A percentile compares a stretch with the other conserved stretches of the same genome.
Conservation (phyloP, 108 stramenopile genomes). For the Mediolabrus comicus region DNA sequence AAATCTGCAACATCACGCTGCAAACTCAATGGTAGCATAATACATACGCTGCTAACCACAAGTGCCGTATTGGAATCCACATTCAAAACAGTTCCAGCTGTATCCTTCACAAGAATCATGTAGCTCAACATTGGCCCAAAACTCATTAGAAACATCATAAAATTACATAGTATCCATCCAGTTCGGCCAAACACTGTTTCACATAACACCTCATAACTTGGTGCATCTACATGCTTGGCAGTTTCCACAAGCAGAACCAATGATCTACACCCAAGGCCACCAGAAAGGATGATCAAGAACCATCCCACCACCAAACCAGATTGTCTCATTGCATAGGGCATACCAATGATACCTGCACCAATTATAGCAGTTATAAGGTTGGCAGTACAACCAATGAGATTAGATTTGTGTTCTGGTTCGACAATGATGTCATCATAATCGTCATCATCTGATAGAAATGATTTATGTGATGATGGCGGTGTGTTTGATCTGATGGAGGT, state of each 20-base stretch:
- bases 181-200: constrained; percentile 71
- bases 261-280: constrained; percentile 69
- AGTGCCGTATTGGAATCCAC: constrained; percentile 48
- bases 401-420: constrained; percentile 67
- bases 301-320: constrained; percentile 69
- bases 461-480: neutral
- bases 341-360: constrained; percentile 82
- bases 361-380: constrained; percentile 87
- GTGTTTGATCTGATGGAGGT: neutral
- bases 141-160: constrained; percentile 78
- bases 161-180: constrained; percentile 65
- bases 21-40: constrained; percentile 66
- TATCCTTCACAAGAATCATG: constrained; percentile 85
- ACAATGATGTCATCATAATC: neutral
- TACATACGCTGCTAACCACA: constrained; percentile 47
- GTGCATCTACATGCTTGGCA: constrained; percentile 74
- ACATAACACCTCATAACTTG: constrained; percentile 67
- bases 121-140: constrained; percentile 85
- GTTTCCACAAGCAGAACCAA: constrained; percentile 72
- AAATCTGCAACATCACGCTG: constrained; percentile 89
- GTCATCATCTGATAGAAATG: neutral
- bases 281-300: constrained; percentile 51
- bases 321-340: constrained; percentile 81
- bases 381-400: constrained; percentile 60
- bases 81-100: constrained; percentile 57